phyloP scores from a whole-genome alignment of 2,329 filamentous ascomycete species.

The Colletotrichum abscissum region DNA sequence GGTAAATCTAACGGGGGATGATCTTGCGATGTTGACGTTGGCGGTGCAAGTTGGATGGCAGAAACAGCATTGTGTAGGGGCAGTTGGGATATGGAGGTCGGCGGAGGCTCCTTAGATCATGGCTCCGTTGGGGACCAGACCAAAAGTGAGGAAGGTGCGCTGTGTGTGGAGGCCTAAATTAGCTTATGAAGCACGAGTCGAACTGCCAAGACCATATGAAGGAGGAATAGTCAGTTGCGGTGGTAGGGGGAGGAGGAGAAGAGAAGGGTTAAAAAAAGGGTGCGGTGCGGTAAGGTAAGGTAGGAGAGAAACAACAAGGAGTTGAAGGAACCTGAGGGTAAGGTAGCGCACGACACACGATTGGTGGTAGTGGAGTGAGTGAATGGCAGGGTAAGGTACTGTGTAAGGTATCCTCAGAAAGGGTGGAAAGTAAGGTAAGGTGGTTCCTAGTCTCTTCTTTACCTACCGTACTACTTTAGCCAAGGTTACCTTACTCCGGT shows the following conservation, averaged over 20 bases:
- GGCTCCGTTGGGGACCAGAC: constrained; percentile 31
- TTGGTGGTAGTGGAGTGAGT: constrained; percentile 20
- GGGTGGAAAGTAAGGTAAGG: neutral
- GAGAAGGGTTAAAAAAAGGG: neutral
- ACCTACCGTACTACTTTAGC: neutral
- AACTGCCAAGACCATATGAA: constrained; percentile 30
- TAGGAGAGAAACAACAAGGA: constrained; percentile 6
- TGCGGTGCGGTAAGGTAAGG: neutral
- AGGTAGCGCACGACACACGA: constrained; percentile 12
- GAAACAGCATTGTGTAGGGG: constrained; percentile 42
- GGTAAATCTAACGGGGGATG: constrained; percentile 41
- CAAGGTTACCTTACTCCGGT: neutral
- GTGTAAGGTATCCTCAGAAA: neutral
- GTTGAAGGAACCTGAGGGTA: neutral
- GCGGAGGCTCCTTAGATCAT: constrained; percentile 37
- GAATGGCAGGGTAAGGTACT: constrained; percentile 6
- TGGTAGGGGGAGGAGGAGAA: neutral
- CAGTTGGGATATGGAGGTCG: constrained; percentile 10
- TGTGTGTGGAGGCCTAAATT: constrained; percentile 19
- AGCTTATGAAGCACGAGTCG: constrained; percentile 30
- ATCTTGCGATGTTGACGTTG: constrained; percentile 39
- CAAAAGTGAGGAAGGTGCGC: constrained; percentile 18
- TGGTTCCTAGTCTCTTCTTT: neutral
- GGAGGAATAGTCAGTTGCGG: neutral
- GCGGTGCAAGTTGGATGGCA: constrained; percentile 37